A percentile compares a stretch with the other conserved stretches of the same genome.
phyloP scores from a whole-genome alignment of 2,329 filamentous ascomycete genomes.

The Geosmithia morbida region DNA sequence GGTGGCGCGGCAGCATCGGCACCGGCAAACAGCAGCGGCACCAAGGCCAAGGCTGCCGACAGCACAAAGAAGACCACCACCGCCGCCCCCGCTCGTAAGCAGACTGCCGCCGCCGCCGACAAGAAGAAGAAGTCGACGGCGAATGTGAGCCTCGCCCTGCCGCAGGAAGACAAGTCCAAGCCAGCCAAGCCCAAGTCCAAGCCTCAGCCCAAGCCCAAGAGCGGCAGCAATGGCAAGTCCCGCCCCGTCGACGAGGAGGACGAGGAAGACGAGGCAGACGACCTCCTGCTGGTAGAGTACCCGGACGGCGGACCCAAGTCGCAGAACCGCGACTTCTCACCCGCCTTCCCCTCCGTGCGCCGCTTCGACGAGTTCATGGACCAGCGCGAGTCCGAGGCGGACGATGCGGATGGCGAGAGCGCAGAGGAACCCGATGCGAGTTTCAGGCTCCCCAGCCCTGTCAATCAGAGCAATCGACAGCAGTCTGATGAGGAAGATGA shows the following conservation, averaged over 20 bases:
- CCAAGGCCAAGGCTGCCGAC: constrained; percentile 6
- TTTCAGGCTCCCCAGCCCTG: constrained; percentile 39
- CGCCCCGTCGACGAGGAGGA: constrained; percentile 31
- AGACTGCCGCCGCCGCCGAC: constrained; percentile 4
- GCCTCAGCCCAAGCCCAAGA: constrained; percentile 7
- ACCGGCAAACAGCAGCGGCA: constrained; percentile 1
- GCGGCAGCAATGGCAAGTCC: constrained; percentile 10
- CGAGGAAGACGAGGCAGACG: constrained; percentile 41
- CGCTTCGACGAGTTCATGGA: constrained; percentile 40
- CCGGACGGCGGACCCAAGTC: constrained; percentile 33
- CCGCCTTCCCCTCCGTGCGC: constrained; percentile 29
- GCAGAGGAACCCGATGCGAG: constrained; percentile 32
- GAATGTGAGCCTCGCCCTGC: constrained; percentile 21
- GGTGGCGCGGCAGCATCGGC: too few relatives aligned
- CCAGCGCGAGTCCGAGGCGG: constrained; percentile 28
- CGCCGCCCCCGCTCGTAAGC: constrained; percentile 4
- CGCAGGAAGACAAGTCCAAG: constrained; percentile 12
- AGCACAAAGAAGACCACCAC: background rate
- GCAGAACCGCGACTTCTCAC: constrained; percentile 28
- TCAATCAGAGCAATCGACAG: constrained; percentile 20
- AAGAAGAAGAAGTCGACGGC: constrained; percentile 6
- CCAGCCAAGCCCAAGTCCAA: constrained; percentile 12
- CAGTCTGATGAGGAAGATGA: constrained; percentile 16
- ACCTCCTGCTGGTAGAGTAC: constrained; percentile 42
- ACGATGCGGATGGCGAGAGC: constrained; percentile 30